phyloP scores from a whole-genome alignment of 768 basidiomycete species.

The Lactarius evosmus region DNA sequence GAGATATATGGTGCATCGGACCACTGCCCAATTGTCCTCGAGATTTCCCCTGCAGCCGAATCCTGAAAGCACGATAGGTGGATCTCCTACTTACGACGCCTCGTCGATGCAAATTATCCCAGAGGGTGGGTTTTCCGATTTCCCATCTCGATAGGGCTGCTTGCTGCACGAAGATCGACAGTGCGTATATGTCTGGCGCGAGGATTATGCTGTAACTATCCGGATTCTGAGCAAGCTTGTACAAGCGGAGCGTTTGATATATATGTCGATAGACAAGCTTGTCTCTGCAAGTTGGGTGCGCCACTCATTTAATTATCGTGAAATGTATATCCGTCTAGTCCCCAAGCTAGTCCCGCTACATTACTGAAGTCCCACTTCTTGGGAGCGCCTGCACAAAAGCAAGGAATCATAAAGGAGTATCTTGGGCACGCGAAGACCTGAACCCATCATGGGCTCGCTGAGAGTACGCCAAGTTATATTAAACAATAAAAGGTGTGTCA shows the following conservation, averaged over 20 bases:
- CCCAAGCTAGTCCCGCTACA: background rate
- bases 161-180: background rate
- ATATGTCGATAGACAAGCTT: background rate
- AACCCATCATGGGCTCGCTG: constrained; percentile 10
- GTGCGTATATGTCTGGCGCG: background rate
- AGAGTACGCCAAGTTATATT: constrained; percentile 7
- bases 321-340: background rate
- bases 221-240: background rate
- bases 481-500: constrained; percentile 8
- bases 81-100: too few species aligned
- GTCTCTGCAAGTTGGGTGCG: background rate
- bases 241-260: background rate
- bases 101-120: background rate
- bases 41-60: constrained; percentile 42
- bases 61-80: background rate
- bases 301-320: background rate
- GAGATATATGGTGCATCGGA: constrained; percentile 88
- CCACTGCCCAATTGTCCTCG: constrained; percentile 78
- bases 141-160: background rate
- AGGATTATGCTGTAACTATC: background rate
- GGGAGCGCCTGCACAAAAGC: too few species aligned
- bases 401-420: background rate
- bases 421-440: constrained; percentile 7
- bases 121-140: background rate
- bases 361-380: too few species aligned